Base-by-base conservation (phyloP, 257 asterid species). In the Nicotiana tabacum region DNA sequence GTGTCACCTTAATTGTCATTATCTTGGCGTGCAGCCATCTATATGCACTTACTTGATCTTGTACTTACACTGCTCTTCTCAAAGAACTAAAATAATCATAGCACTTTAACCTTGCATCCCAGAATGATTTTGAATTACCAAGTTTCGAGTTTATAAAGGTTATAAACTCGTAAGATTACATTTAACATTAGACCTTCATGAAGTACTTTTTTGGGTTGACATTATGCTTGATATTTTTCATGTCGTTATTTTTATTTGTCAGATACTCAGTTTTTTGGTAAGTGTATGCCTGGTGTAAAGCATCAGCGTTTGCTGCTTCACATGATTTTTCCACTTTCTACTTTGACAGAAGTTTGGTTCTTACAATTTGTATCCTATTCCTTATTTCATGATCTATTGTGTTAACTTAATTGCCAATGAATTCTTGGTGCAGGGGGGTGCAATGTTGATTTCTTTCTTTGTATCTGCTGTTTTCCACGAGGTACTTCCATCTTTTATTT, bases 401-500 rank as follows among this genome's bases (percentile, higher is more conserved):
- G 9, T 17, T 9, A 66, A 68, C 9, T 66, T 78, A 15, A 53
- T 51, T 81, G 21, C 33, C 48, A 58, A 3, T 82, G 30, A 39
- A 81, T 57, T 83, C 86, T 66, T 85, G 85, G 24, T 87, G 83
- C 92, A 96, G 99, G 92, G 89, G 62, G 91, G 82, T 70, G 98
- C 99, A 7, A 85, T 93, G 89, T 83, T 94, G 90, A 85, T 96
- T 88, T 88, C 98, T 24, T 96, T 96, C 88, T 83, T 94, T 18
- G 92, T 94, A 62, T 96, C 99, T 66, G 99, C 99, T 78, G 83
- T 93, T 87, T 96, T 96, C 90, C 99, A 96, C 33, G 99, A 96
- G 99, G 99, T 94, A 88, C 9, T 12, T 84, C 10, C 37, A 10
- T 53, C 24, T 55, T 78, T 30, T 39, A n/a, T 5, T n/a, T 43